Conservation (phyloP, 257 asterid genomes). For the Solanum paucissectum region DNA sequence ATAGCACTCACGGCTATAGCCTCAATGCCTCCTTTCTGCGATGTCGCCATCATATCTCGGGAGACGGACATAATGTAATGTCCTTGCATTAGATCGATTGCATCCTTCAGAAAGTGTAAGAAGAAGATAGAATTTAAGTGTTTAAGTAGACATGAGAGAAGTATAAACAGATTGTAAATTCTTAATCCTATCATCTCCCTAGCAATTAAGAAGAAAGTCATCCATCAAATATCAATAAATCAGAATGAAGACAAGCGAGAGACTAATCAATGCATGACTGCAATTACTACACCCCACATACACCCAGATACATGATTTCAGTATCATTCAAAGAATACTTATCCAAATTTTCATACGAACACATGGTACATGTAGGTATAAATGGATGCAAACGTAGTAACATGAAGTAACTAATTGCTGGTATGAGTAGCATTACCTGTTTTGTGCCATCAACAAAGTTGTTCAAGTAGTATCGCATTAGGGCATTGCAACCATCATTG, state of each 20-base stretch:
- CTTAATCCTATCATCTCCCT: neutral
- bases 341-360: neutral
- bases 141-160: neutral
- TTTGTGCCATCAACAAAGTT: slow-evolving; percentile 87
- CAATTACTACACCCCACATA: neutral
- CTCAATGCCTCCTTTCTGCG: slow-evolving; percentile 49
- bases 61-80: slow-evolving; percentile 68
- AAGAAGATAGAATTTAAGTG: neutral
- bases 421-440: slow-evolving; percentile 49
- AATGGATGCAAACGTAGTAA: neutral
- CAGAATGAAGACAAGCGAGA: neutral
- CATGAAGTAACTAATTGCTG: neutral
- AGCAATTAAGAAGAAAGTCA: neutral
- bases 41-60: slow-evolving; percentile 57
- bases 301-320: neutral
- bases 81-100: slow-evolving; percentile 81
- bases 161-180: neutral
- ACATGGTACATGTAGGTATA: neutral
- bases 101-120: slow-evolving; percentile 43
- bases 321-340: neutral
- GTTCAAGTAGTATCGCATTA: slow-evolving; percentile 84
- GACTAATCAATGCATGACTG: neutral
- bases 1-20: slow-evolving; percentile 58
- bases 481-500: slow-evolving; percentile 60
- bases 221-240: neutral